Base-by-base conservation (phyloP, 148 eudicot genomes). In the Diospyros lotus region DNA sequence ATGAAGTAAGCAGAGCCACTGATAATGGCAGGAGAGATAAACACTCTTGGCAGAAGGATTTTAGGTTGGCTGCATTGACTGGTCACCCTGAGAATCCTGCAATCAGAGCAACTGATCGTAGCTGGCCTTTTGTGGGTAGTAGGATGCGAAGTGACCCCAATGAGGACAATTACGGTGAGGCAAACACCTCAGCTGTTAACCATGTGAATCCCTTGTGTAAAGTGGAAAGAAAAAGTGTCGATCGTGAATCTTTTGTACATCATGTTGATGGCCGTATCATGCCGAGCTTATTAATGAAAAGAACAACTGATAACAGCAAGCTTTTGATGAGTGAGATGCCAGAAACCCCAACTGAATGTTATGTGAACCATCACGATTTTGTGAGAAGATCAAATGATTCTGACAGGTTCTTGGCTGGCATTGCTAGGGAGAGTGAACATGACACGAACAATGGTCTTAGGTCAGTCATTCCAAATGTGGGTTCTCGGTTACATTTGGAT, bases 341-440 rank as follows among this genome's bases (percentile, higher is more conserved):
- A 40, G 77, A 44, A 67, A 11, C 50, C 15, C 42, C 63, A 64
- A 53, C 54, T 42, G 77, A 77, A 44, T 55, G 61, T 28, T 54
- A 45, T 50, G 45, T 46, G n/a, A 53, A 58, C 52, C 43, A 9
- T 64, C 64, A 64, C 41, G 45, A 44, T 70, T 50, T 28, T 48
- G 74, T 5, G 13, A 42, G 68, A 42, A 70, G 40, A 73, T 18
- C 59, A 39, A 64, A 65, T 68, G 71, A 69, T 38, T 5, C 9
- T 8, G 77, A 40, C 41, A 45, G 71, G 61, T 73, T 55, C 41
- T 68, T 63, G 40, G 53, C 66, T 53, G 62, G 72, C 39, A 58
- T 59, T 41, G 14, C 59, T 70, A 44, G 75, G 64, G 81, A 77
- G 41, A 61, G 62, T 77, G 71, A 11, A 44, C 51, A 56, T 67